Evolutionary conservation across 768 basidiomycete genomes (phyloP).

Genomic region (Dacryopinax primogenitus): DNA sequence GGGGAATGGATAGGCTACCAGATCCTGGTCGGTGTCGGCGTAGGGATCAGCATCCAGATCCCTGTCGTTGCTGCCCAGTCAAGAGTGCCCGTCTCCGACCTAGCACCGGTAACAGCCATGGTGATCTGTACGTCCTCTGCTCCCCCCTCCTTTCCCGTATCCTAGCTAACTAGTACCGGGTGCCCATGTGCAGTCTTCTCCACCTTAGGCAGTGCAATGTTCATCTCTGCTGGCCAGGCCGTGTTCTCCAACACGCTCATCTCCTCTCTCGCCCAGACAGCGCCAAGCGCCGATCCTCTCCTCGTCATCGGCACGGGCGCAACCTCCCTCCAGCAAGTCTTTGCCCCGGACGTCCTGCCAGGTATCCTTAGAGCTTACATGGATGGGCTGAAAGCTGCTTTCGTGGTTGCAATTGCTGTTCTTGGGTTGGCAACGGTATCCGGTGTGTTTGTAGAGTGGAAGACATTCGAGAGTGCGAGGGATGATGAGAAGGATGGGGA

Average conservation of each 20-base stretch:
- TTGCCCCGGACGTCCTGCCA: background rate
- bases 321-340: background rate
- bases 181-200: no score
- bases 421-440: background rate
- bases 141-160: background rate
- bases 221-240: background rate
- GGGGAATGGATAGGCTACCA: conserved; percentile 30
- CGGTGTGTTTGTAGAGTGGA: background rate
- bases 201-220: background rate
- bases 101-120: background rate
- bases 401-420: background rate
- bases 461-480: background rate
- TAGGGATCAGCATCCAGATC: background rate
- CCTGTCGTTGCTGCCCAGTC: background rate
- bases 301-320: background rate
- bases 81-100: background rate
- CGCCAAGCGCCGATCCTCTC: background rate
- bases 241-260: background rate
- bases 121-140: background rate
- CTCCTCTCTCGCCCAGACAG: background rate
- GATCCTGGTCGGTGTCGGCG: conserved; percentile 28
- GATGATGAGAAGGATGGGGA: background rate
- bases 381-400: background rate
- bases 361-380: background rate
- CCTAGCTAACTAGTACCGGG: no score